Conservation (phyloP, 176 grass and related monocot species). For the Bothriochloa decipiens region DNA sequence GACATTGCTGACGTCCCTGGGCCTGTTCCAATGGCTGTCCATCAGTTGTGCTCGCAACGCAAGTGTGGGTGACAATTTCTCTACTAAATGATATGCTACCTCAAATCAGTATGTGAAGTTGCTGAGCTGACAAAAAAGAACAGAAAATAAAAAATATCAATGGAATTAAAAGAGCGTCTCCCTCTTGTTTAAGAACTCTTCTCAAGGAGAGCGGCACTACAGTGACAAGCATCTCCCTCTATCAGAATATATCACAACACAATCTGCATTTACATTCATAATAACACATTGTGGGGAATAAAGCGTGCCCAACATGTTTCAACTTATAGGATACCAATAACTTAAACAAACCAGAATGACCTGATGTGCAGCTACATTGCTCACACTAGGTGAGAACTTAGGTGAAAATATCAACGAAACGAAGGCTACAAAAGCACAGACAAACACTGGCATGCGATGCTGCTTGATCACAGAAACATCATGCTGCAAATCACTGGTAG, state of each 20-base stretch:
- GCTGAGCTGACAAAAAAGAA: no score
- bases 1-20: no score
- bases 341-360: constrained; percentile 28
- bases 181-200: no score
- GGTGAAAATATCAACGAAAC: neutral
- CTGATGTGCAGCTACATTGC: constrained; percentile 6
- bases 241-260: constrained; percentile 30
- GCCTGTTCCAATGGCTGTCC: no score
- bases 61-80: no score
- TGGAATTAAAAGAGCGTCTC: no score
- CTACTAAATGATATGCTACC: no score
- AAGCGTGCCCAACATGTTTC: constrained; percentile 35
- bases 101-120: no score
- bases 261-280: constrained; percentile 45
- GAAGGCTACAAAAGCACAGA: neutral
- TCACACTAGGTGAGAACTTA: constrained; percentile 24
- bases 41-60: no score
- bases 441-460: constrained; percentile 18
- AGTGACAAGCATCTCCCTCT: neutral
- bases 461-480: constrained; percentile 31
- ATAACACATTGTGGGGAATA: constrained; percentile 29
- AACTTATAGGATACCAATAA: constrained; percentile 18
- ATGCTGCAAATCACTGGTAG: constrained; percentile 25
- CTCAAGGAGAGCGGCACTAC: no score
- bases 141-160: no score